These are phyloP conservation scores for Trematosphaeria pertusa DNA, from an alignment of 2,329 filamentous ascomycete species.

Conservation along the genomic window DNA sequence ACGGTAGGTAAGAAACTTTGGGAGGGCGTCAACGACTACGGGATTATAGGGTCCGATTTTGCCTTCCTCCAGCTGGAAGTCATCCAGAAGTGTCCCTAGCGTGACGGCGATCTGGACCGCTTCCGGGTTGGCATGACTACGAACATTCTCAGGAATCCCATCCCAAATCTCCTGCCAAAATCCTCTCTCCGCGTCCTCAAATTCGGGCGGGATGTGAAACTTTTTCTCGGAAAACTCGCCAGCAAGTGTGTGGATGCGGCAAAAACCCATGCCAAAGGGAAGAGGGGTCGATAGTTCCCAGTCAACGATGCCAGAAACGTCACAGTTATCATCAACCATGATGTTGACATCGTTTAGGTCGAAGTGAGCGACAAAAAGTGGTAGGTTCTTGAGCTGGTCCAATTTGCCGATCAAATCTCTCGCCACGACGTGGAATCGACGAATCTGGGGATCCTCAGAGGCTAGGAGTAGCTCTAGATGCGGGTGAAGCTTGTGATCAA, in stretches of 20 bases:
- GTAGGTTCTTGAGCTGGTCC: slow-evolving; percentile 19
- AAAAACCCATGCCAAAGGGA: no score
- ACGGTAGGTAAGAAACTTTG: no score
- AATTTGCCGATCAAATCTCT: slow-evolving; percentile 13
- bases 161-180: slow-evolving; percentile 12
- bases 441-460: slow-evolving; percentile 13
- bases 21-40: no score
- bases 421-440: slow-evolving; percentile 9
- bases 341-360: slow-evolving; percentile 24
- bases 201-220: slow-evolving; percentile 15
- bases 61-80: slow-evolving; percentile 18
- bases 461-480: slow-evolving; percentile 15
- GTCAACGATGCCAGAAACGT: slow-evolving; percentile 25
- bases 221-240: slow-evolving; percentile 15
- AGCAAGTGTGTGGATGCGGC: slow-evolving; percentile 16
- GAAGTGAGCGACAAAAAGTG: slow-evolving; percentile 22
- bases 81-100: slow-evolving; percentile 17
- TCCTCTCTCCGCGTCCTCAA: slow-evolving; percentile 15
- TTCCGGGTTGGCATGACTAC: slow-evolving; percentile 9
- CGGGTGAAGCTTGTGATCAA: slow-evolving; percentile 11
- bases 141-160: slow-evolving; percentile 14
- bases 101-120: slow-evolving; percentile 13
- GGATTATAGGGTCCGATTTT: slow-evolving; percentile 16
- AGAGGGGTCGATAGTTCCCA: slow-evolving; percentile 22
- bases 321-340: slow-evolving; percentile 20